Conservation (phyloP, 1,284 basidiomycete species). For the Cryptococcus sp. region DNA sequence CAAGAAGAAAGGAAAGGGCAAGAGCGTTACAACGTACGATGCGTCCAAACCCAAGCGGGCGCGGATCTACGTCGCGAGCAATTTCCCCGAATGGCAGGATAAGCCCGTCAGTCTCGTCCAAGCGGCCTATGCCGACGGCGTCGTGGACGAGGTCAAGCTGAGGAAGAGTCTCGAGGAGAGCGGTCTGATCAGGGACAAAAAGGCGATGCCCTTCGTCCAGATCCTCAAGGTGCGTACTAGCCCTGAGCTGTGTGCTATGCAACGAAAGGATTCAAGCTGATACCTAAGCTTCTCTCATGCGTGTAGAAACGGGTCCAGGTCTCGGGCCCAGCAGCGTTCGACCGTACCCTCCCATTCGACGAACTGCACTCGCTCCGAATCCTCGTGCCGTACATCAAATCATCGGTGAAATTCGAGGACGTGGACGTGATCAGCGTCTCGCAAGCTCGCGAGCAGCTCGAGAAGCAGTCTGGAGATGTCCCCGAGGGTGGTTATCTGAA, state of each 20-base stretch:
- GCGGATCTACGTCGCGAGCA: slow-evolving; percentile 83
- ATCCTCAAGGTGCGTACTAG: slow-evolving; percentile 72
- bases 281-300: slow-evolving; percentile 1
- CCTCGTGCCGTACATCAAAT: slow-evolving; percentile 79
- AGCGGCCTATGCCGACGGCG: slow-evolving; percentile 65
- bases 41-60: slow-evolving; percentile 82
- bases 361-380: slow-evolving; percentile 76
- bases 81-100: slow-evolving; percentile 94
- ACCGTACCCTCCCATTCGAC: slow-evolving; percentile 82
- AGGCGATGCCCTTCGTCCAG: slow-evolving; percentile 92
- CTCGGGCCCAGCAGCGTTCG: slow-evolving; percentile 76
- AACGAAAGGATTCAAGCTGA: background rate
- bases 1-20: slow-evolving; percentile 62
- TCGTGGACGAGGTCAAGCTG: slow-evolving; percentile 82
- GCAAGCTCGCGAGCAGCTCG: slow-evolving; percentile 58
- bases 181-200: slow-evolving; percentile 95
- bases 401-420: slow-evolving; percentile 73
- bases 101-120: slow-evolving; percentile 74
- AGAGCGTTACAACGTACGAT: slow-evolving; percentile 62
- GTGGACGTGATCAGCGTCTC: slow-evolving; percentile 72
- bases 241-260: background rate
- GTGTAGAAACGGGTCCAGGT: slow-evolving; percentile 73
- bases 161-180: slow-evolving; percentile 67
- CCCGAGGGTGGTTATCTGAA: slow-evolving; percentile 43
- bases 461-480: slow-evolving; percentile 36